Percentiles rank a stretch among this genome's conserved stretches.
Conservation (phyloP, 495 filamentous ascomycete genomes). For the Saxophila tyrrhenica region DNA sequence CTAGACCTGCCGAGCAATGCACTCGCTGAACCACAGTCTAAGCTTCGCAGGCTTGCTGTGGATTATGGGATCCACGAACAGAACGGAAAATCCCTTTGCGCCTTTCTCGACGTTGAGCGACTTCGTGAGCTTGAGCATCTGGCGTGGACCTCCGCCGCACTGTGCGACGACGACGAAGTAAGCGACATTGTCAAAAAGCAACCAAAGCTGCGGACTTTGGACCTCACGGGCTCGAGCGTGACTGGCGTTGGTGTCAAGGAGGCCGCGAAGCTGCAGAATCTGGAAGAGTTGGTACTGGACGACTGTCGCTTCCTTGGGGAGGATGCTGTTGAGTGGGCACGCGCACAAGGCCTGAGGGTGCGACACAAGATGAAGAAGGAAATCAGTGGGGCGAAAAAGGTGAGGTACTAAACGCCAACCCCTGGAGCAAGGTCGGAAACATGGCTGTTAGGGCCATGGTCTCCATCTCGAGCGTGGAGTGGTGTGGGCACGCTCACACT, state of each 20-base stretch:
- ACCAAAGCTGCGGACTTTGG: slow-evolving; percentile 11
- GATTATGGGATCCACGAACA: too few species aligned
- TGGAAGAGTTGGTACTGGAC: slow-evolving; percentile 20
- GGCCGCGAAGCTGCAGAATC: slow-evolving; percentile 10
- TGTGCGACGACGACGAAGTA: not conserved
- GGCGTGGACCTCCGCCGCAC: not conserved
- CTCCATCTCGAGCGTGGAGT: too few species aligned
- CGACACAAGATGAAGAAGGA: not conserved
- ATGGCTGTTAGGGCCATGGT: too few species aligned
- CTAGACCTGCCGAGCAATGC: too few species aligned
- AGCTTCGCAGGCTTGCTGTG: too few species aligned
- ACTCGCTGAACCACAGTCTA: too few species aligned
- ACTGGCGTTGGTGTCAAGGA: slow-evolving; percentile 27
- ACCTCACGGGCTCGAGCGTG: slow-evolving; percentile 18
- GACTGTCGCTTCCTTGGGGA: slow-evolving; percentile 17
- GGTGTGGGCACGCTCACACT: too few species aligned
- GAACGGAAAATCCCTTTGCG: too few species aligned
- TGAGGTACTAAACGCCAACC: slow-evolving; percentile 12
- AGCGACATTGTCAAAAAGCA: not conserved
- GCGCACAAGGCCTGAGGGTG: slow-evolving; percentile 16
- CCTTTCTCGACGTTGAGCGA: not conserved
- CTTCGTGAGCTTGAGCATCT: not conserved
- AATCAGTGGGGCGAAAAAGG: not conserved
- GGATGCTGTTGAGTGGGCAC: slow-evolving; percentile 29
- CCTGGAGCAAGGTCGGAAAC: too few species aligned